These are phyloP conservation scores for Pseudozyma flocculosa DNA, from an alignment of 1,284 basidiomycete genomes.

Conservation along the genomic window DNA sequence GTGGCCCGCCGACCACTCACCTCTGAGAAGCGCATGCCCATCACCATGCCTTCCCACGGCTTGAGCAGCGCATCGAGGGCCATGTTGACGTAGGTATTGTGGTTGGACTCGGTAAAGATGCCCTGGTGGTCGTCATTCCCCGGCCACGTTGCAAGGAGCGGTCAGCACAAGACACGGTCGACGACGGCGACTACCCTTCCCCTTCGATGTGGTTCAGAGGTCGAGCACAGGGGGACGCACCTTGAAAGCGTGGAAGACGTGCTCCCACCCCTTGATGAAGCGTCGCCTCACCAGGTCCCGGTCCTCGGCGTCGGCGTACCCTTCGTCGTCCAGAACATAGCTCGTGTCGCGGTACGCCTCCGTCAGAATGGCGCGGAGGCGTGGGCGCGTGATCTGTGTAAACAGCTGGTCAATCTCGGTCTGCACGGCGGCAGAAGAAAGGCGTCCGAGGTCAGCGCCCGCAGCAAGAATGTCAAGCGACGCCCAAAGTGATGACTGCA, in stretches of 20 bases:
- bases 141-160: neutral
- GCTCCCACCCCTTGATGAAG: constrained; percentile 81
- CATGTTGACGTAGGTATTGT: constrained; percentile 77
- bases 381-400: constrained; percentile 83
- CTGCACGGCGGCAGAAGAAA: constrained; percentile 59
- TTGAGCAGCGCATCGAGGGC: constrained; percentile 81
- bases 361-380: constrained; percentile 74
- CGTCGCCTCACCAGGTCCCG: constrained; percentile 82
- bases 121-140: constrained; percentile 70
- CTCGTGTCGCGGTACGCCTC: constrained; percentile 87
- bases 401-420: constrained; percentile 88
- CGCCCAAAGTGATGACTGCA: neutral
- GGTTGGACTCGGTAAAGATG: constrained; percentile 82
- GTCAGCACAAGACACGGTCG: too few species aligned
- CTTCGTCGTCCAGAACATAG: constrained; percentile 80
- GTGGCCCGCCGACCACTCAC: too few species aligned
- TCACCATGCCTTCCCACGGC: constrained; percentile 88
- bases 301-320: constrained; percentile 78
- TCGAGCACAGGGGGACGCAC: neutral
- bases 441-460: neutral
- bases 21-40: constrained; percentile 82
- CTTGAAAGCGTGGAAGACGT: constrained; percentile 62
- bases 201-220: too few species aligned
- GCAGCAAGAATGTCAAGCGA: neutral
- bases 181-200: too few species aligned